Percentiles rank a stretch among this genome's conserved stretches.
Evolutionary conservation across 2,329 filamentous ascomycete species (phyloP).

Genomic region (Thielaviopsis ethacetica): DNA sequence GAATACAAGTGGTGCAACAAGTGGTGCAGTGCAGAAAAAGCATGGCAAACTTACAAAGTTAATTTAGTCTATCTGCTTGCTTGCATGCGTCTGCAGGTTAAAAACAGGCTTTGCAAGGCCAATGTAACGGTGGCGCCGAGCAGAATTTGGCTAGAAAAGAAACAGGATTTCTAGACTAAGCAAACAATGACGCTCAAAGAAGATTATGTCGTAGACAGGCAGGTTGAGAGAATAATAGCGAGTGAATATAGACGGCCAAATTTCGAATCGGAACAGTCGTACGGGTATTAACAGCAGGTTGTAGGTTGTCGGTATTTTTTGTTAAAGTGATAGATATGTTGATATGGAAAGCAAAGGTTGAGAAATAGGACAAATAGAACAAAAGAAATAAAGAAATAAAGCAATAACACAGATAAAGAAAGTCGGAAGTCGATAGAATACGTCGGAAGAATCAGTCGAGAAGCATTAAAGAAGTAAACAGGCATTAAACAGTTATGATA

Average conservation of each 20-base stretch:
- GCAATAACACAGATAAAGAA: background rate
- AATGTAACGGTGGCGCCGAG: background rate
- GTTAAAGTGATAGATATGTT: background rate
- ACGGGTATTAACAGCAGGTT: background rate
- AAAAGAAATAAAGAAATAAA: background rate
- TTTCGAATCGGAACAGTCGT: background rate
- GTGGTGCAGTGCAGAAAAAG: background rate
- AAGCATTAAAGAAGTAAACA: background rate
- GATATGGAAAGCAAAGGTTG: background rate
- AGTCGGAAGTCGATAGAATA: background rate
- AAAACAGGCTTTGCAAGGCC: background rate
- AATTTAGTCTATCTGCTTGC: background rate
- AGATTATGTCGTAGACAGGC: too few relatives aligned
- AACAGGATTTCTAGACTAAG: background rate
- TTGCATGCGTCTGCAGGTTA: background rate
- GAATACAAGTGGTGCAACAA: background rate
- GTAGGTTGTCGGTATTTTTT: background rate
- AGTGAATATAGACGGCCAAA: background rate
- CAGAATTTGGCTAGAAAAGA: background rate
- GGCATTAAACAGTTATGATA: background rate
- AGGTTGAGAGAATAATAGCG: background rate
- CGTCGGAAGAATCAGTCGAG: background rate
- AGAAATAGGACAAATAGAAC: background rate
- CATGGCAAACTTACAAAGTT: background rate
- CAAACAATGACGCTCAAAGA: background rate